Evolutionary conservation across 1,284 basidiomycete species (phyloP).

Genomic region (Amylostereum areolatum): DNA sequence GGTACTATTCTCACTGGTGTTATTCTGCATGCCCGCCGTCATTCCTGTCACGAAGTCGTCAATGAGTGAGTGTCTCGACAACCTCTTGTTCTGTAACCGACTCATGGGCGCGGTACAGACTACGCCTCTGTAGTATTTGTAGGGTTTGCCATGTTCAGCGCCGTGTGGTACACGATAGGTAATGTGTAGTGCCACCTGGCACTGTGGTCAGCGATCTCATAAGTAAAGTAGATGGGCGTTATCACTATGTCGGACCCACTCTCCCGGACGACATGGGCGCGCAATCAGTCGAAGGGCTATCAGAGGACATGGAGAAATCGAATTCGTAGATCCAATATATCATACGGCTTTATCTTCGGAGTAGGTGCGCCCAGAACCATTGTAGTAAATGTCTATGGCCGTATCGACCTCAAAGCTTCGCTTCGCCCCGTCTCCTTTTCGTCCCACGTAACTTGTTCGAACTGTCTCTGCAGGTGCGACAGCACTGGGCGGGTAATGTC

Average conservation of each 20-base stretch:
- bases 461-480: too few relatives aligned
- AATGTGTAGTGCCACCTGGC: conserved; percentile 17
- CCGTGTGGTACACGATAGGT: conserved; percentile 54
- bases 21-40: conserved; percentile 54
- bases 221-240: neutral
- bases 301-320: too few relatives aligned
- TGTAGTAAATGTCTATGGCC: too few relatives aligned
- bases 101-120: conserved; percentile 26
- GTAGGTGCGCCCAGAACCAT: too few relatives aligned
- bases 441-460: too few relatives aligned
- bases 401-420: too few relatives aligned
- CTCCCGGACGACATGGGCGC: too few relatives aligned
- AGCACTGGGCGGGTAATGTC: too few relatives aligned
- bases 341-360: too few relatives aligned
- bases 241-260: neutral
- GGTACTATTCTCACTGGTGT: conserved; percentile 44
- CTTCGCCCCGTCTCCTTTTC: too few relatives aligned
- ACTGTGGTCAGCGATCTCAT: neutral
- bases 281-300: too few relatives aligned
- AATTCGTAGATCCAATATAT: too few relatives aligned
- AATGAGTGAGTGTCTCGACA: conserved; percentile 35
- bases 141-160: conserved; percentile 47
- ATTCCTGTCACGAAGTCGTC: conserved; percentile 38
- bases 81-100: conserved; percentile 1
- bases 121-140: conserved; percentile 60